These are phyloP conservation scores for Candida xyloterini DNA, from an alignment of 805 yeast species.

Conservation along the genomic window DNA sequence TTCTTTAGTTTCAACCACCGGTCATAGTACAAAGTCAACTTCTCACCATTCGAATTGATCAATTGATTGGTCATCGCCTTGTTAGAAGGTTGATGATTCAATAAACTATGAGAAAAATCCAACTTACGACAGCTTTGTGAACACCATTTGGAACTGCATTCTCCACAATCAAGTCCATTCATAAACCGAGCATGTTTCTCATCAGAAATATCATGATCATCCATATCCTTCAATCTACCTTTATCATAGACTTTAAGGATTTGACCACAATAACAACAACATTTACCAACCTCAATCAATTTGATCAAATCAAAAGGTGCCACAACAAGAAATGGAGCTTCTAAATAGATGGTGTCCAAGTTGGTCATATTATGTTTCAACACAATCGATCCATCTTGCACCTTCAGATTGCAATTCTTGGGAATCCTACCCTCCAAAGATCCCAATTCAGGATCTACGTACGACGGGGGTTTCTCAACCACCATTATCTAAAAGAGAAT, in stretches of 20 bases:
- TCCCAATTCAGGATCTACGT: conserved; percentile 5
- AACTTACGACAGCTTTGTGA: conserved; percentile 26
- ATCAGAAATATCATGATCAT: conserved; percentile 12
- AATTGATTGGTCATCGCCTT: conserved; percentile 27
- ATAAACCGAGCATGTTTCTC: conserved; percentile 29
- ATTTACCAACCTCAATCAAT: conserved; percentile 30
- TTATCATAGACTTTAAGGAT: conserved; percentile 31
- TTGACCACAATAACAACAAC: conserved; percentile 33
- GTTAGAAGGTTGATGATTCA: conserved; percentile 31
- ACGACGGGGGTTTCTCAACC: conserved; percentile 18
- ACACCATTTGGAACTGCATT: conserved; percentile 32
- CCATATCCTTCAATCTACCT: conserved; percentile 27
- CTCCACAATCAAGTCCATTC: conserved; percentile 32
- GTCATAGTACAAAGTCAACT: conserved; percentile 21
- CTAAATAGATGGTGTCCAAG: conserved; percentile 25
- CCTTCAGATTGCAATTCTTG: conserved; percentile 10
- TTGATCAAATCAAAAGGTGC: conserved; percentile 26
- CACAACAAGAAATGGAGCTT: conserved; percentile 30
- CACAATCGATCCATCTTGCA: conserved; percentile 11
- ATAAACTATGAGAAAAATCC: conserved; percentile 26
- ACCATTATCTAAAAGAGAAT: neutral
- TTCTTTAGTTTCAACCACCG: conserved; percentile 23
- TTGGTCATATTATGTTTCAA: conserved; percentile 7
- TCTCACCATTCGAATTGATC: conserved; percentile 8
- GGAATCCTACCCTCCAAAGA: conserved; percentile 9